These are phyloP conservation scores for Solanum bukasovii DNA, from an alignment of 257 asterid genomes.

Conservation along the genomic window DNA sequence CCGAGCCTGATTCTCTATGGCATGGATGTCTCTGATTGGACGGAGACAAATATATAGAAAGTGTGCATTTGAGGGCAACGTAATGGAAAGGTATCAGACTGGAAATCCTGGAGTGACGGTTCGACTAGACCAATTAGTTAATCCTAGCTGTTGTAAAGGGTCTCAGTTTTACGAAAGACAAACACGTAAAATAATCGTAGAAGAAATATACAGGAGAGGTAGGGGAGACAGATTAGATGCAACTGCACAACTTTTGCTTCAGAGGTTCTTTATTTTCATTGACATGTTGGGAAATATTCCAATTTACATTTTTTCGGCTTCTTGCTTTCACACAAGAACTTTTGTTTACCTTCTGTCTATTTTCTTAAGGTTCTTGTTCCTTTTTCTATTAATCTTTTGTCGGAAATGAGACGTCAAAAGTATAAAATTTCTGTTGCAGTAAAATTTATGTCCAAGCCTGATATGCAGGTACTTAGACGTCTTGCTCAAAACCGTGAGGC, in stretches of 20 bases:
- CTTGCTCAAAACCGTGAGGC: conserved; percentile 98
- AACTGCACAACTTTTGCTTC: background rate
- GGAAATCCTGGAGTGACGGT: background rate
- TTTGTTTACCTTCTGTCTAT: background rate
- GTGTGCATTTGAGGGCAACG: background rate
- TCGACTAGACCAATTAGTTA: background rate
- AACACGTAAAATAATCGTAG: background rate
- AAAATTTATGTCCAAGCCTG: background rate
- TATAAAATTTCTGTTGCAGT: background rate
- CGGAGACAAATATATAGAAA: background rate
- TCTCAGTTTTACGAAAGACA: background rate
- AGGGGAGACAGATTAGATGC: background rate
- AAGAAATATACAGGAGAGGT: background rate
- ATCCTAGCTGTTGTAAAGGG: background rate
- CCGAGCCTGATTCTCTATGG: background rate
- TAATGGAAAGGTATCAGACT: background rate
- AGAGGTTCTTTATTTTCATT: background rate
- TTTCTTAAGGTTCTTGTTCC: background rate
- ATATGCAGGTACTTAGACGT: conserved; percentile 66
- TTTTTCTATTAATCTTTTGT: background rate
- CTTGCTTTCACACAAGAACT: background rate
- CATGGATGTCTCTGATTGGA: background rate
- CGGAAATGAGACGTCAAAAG: background rate
- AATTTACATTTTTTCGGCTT: background rate
- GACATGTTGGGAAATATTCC: background rate